A percentile compares a stretch with the other conserved stretches of the same genome.
These are phyloP conservation scores for Monosporascus sp. DNA, from an alignment of 2,329 filamentous ascomycete species.

Conservation along the genomic window DNA sequence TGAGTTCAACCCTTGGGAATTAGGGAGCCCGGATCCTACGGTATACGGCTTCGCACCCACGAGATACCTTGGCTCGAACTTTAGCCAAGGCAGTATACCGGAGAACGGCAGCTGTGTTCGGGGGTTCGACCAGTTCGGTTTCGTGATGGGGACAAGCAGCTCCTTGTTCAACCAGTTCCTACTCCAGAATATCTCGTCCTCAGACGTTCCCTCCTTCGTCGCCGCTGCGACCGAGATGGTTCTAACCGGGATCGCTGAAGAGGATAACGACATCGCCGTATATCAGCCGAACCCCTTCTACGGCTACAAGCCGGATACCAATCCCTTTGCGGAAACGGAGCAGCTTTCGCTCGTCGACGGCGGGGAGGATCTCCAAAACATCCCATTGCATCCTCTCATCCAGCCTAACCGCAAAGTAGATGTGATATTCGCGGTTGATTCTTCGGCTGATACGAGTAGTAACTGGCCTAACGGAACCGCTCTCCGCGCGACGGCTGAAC, in stretches of 20 bases:
- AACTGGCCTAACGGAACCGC: constrained; percentile 75
- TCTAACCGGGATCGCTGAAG: constrained; percentile 48
- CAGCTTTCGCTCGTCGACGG: constrained; percentile 71
- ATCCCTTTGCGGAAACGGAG: constrained; percentile 46
- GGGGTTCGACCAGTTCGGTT: constrained; percentile 80
- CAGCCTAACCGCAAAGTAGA: constrained; percentile 68
- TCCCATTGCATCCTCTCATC: constrained; percentile 72
- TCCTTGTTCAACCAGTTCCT: constrained; percentile 79
- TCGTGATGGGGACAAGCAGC: constrained; percentile 78
- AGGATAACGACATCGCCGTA: constrained; percentile 67
- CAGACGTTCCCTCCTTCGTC: constrained; percentile 42
- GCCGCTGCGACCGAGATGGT: constrained; percentile 45
- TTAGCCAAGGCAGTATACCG: constrained; percentile 55
- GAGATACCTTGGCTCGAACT: constrained; percentile 67
- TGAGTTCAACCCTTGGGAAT: constrained; percentile 75
- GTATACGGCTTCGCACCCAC: constrained; percentile 66
- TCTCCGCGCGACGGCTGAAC: constrained; percentile 67
- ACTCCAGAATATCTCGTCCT: constrained; percentile 51
- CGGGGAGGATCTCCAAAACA: constrained; percentile 71
- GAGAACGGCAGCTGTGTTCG: constrained; percentile 57
- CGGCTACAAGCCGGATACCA: constrained; percentile 53
- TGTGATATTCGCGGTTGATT: constrained; percentile 76
- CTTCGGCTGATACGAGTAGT: constrained; percentile 63
- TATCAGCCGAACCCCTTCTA: constrained; percentile 74
- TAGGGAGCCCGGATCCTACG: constrained; percentile 71